phyloP scores from a whole-genome alignment of 2,329 filamentous ascomycete species.

The Lasiodiplodia hormozganensis region DNA sequence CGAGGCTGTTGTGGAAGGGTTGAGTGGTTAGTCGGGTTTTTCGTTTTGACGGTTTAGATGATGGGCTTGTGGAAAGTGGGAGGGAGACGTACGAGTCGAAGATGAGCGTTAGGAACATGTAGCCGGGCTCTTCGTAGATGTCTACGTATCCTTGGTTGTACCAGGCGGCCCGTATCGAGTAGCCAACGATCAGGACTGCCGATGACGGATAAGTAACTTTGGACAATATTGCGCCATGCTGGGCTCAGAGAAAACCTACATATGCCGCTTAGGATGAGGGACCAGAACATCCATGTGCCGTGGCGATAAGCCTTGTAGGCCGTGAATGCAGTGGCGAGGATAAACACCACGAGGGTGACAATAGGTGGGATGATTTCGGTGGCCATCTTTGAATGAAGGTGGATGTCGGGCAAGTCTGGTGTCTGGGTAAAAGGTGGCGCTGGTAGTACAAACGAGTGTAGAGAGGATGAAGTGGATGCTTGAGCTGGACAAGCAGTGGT shows the following conservation, averaged over 20 bases:
- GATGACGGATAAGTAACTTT: background rate
- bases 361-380: background rate
- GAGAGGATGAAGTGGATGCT: background rate
- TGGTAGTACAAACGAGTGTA: background rate
- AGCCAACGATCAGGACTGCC: background rate
- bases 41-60: background rate
- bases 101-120: background rate
- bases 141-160: background rate
- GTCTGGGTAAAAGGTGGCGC: background rate
- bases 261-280: background rate
- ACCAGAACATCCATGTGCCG: constrained; percentile 1
- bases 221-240: background rate
- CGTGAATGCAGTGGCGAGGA: background rate
- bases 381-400: background rate
- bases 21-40: background rate
- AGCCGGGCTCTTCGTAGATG: background rate
- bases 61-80: too few relatives aligned
- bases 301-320: background rate
- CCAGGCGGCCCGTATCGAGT: background rate
- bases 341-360: background rate
- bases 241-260: background rate
- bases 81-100: background rate
- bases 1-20: background rate
- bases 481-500: background rate
- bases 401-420: background rate